Conservation (phyloP, 2,329 filamentous ascomycete species). For the Ophiostoma himal-ulmi region DNA sequence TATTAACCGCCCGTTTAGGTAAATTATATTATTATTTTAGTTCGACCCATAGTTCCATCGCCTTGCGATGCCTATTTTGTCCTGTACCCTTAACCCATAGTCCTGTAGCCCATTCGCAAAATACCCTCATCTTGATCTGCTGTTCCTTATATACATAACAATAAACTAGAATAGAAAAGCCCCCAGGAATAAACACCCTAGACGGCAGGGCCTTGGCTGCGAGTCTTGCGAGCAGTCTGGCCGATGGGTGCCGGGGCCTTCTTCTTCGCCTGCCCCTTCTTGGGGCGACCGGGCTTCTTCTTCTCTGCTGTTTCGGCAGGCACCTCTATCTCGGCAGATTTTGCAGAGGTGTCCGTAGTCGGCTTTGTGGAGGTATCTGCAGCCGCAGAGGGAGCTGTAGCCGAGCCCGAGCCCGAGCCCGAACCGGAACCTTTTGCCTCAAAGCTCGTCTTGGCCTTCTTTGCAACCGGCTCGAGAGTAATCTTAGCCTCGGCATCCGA, state of each 20-base stretch:
- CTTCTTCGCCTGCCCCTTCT: slow-evolving; percentile 30
- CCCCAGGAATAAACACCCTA: neutral
- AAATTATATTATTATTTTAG: neutral
- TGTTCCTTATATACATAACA: neutral
- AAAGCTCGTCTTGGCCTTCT: slow-evolving; percentile 10
- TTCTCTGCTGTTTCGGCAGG: neutral
- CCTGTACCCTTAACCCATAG: neutral
- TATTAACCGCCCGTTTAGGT: too few relatives aligned
- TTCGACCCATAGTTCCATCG: neutral
- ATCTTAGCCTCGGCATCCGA: neutral
- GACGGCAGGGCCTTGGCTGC: slow-evolving; percentile 34
- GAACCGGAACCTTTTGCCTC: neutral
- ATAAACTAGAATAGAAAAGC: neutral
- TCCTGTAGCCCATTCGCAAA: neutral
- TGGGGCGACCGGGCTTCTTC: slow-evolving; percentile 16
- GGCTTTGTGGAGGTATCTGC: neutral
- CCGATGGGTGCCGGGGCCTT: slow-evolving; percentile 32
- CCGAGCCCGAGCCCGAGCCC: neutral
- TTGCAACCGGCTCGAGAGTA: neutral
- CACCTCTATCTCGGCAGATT: neutral
- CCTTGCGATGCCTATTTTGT: neutral
- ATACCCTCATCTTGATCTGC: neutral
- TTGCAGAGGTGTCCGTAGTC: neutral
- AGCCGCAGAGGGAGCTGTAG: slow-evolving; percentile 12
- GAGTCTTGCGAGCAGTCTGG: slow-evolving; percentile 36